A percentile compares a stretch with the other conserved stretches of the same genome.
These are phyloP conservation scores for Komagataella pastoris DNA, from an alignment of 805 yeast genomes.

Conservation along the genomic window DNA sequence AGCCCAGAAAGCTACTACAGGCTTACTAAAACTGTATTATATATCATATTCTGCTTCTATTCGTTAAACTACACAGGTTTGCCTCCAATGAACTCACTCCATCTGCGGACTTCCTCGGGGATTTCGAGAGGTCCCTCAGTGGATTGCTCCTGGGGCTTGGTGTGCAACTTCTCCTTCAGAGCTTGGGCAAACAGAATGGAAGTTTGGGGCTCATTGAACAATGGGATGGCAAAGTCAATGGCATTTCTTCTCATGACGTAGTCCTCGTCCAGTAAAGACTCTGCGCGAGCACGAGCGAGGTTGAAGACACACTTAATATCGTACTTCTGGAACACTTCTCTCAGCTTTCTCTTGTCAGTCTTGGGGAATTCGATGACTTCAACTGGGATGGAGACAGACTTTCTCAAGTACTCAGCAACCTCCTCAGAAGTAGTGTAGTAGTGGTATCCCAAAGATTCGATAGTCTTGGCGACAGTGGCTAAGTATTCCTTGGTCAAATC, in stretches of 20 bases:
- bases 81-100: conserved; percentile 96
- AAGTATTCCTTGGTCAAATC: conserved; percentile 62
- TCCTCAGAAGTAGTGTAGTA: conserved; percentile 64
- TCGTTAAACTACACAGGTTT: conserved; percentile 46
- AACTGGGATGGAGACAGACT: conserved; percentile 31
- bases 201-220: conserved; percentile 95
- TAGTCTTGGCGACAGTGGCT: conserved; percentile 57
- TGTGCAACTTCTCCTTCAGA: conserved; percentile 55
- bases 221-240: conserved; percentile 91
- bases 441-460: conserved; percentile 69
- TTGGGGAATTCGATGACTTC: conserved; percentile 81
- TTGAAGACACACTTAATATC: conserved; percentile 84
- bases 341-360: conserved; percentile 82
- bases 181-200: conserved; percentile 78
- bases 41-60: neutral
- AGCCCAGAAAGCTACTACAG: neutral
- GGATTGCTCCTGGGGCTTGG: conserved; percentile 29
- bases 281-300: conserved; percentile 85
- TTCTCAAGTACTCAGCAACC: conserved; percentile 57
- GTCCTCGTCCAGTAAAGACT: conserved; percentile 71
- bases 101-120: conserved; percentile 81
- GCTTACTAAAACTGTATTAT: neutral
- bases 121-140: conserved; percentile 28
- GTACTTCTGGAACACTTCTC: conserved; percentile 85
- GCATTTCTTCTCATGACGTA: conserved; percentile 99